These are phyloP conservation scores for Xylaria castorea DNA, from an alignment of 495 filamentous ascomycete genomes.

Conservation along the genomic window DNA sequence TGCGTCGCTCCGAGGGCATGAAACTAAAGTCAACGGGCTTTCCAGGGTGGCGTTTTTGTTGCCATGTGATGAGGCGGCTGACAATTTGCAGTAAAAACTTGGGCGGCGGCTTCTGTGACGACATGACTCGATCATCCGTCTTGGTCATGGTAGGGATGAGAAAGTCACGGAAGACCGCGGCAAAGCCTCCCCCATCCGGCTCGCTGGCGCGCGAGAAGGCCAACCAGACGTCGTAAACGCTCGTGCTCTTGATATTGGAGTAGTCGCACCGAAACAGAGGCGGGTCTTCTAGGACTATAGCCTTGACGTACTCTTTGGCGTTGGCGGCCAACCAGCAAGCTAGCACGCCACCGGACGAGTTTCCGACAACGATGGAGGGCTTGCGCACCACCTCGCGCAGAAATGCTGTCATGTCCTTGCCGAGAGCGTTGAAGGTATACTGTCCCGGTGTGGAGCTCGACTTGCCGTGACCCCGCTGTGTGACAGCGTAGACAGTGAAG, in stretches of 20 bases:
- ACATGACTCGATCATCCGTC: neutral
- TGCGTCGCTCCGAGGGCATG: neutral
- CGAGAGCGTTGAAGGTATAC: neutral
- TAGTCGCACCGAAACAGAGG: neutral
- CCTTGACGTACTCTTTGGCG: constrained; percentile 2
- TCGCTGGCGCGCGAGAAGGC: neutral
- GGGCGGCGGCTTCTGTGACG: constrained; percentile 2
- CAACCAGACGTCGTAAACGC: neutral
- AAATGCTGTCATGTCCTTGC: neutral
- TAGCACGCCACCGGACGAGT: neutral
- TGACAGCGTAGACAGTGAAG: neutral
- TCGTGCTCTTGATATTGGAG: neutral
- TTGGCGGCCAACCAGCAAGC: constrained; percentile 2
- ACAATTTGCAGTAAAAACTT: neutral
- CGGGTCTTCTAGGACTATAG: constrained; percentile 1
- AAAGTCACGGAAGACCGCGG: neutral
- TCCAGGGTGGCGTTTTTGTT: neutral
- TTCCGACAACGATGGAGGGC: neutral
- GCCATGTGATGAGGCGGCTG: neutral
- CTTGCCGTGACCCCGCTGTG: neutral
- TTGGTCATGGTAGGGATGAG: neutral
- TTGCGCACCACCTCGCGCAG: neutral
- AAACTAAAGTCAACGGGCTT: constrained; percentile 2
- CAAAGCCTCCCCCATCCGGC: neutral
- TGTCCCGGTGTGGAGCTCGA: neutral